phyloP scores from a whole-genome alignment of 305 asterid genomes.

The Fraxinus floribunda region DNA sequence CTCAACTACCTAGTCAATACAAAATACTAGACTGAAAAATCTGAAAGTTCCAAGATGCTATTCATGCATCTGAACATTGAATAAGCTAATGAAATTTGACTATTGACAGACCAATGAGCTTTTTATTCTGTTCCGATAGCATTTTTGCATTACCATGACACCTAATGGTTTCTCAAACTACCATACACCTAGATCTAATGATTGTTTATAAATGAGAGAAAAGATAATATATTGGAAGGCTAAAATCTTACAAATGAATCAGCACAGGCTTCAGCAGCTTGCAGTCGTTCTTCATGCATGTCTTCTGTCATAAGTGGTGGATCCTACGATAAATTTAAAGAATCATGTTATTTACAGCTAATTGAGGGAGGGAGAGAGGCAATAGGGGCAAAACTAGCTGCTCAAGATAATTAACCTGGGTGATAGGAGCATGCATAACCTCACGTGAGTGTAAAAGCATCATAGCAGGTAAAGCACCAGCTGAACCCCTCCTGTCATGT shows the following conservation, averaged over 20 bases:
- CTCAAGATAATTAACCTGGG: slow-evolving; percentile 58
- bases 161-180: neutral
- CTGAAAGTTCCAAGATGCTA: neutral
- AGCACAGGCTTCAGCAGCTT: slow-evolving; percentile 79
- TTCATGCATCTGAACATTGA: slow-evolving; percentile 1
- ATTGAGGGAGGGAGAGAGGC: neutral
- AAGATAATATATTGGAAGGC: slow-evolving; percentile 18
- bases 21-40: neutral
- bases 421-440: slow-evolving; percentile 72
- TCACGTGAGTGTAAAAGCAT: slow-evolving; percentile 74
- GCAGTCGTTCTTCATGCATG: slow-evolving; percentile 92
- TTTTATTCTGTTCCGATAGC: neutral
- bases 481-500: slow-evolving; percentile 58
- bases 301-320: slow-evolving; percentile 97
- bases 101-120: slow-evolving; percentile 3
- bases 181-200: slow-evolving; percentile 11
- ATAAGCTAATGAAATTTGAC: slow-evolving; percentile 15
- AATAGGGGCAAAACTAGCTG: slow-evolving; percentile 23
- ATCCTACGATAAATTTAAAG: slow-evolving; percentile 47
- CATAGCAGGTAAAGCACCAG: slow-evolving; percentile 56
- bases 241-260: slow-evolving; percentile 62
- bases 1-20: neutral
- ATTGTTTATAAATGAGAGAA: neutral
- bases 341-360: slow-evolving; percentile 13
- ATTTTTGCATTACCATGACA: neutral